A percentile compares a stretch with the other conserved stretches of the same genome.
Evolutionary conservation across 768 basidiomycete genomes (phyloP).

Genomic region (Russula brevipes): DNA sequence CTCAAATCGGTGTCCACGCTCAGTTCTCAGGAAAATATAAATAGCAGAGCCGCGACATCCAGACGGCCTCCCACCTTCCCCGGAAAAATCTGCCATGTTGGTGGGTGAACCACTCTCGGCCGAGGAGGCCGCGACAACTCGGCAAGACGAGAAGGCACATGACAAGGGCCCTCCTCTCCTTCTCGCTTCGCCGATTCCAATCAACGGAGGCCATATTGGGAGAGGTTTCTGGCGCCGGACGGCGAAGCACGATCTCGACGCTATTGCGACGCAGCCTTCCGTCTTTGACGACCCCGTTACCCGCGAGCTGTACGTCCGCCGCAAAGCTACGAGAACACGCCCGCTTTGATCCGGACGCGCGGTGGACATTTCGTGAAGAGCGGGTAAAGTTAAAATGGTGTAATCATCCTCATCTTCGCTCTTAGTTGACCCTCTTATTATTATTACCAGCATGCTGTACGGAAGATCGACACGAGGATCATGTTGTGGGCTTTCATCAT

Average conservation of each 20-base stretch:
- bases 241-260: background rate
- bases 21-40: background rate
- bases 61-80: background rate
- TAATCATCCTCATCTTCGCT: background rate
- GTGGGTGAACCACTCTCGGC: background rate
- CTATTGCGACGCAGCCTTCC: background rate
- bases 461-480: background rate
- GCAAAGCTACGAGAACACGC: background rate
- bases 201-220: conserved; percentile 14
- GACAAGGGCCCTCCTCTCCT: conserved; percentile 25
- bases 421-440: no score
- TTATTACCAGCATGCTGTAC: background rate
- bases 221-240: background rate
- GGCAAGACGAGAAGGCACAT: conserved; percentile 14
- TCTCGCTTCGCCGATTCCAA: conserved; percentile 18
- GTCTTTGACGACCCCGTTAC: conserved; percentile 1
- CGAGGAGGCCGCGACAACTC: conserved; percentile 10
- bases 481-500: background rate
- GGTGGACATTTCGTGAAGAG: conserved; percentile 1
- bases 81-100: background rate
- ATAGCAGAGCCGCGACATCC: background rate
- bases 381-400: background rate
- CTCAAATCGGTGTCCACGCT: background rate
- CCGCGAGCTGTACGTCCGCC: background rate
- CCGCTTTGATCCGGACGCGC: background rate